phyloP scores from a whole-genome alignment of 148 eudicot species.

The Simmondsia chinensis region DNA sequence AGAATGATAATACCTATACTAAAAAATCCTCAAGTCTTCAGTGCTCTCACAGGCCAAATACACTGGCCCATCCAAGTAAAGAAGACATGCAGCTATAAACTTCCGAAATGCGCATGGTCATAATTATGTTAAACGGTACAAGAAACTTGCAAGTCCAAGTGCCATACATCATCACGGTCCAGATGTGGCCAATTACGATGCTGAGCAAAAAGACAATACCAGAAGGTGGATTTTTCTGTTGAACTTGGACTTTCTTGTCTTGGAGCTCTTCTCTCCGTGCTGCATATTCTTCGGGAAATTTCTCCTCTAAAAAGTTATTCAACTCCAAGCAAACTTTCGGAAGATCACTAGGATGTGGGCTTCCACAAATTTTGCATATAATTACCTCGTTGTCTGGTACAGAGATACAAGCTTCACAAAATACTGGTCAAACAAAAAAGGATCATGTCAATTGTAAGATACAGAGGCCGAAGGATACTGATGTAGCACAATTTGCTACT shows the following conservation, averaged over 20 bases:
- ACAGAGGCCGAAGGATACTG: neutral
- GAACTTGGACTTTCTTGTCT: conserved; percentile 22
- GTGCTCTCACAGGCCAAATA: too few relatives aligned
- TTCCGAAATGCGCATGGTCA: too few relatives aligned
- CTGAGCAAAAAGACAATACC: conserved; percentile 20
- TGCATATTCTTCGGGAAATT: conserved; percentile 42
- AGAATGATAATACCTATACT: too few relatives aligned
- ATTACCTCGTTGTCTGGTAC: conserved; percentile 34
- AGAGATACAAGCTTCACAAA: conserved; percentile 53
- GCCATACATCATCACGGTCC: too few relatives aligned
- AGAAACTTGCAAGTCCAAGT: too few relatives aligned
- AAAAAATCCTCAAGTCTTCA: too few relatives aligned
- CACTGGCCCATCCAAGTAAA: too few relatives aligned
- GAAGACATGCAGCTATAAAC: too few relatives aligned
- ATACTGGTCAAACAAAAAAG: conserved; percentile 23
- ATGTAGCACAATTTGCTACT: too few relatives aligned
- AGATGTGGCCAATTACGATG: too few relatives aligned
- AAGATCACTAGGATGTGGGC: conserved; percentile 44
- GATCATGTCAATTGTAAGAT: neutral
- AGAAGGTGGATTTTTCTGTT: conserved; percentile 22
- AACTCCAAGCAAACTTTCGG: conserved; percentile 69
- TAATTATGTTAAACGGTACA: too few relatives aligned
- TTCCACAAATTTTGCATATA: conserved; percentile 54
- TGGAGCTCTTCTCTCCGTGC: conserved; percentile 27
- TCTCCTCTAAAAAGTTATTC: conserved; percentile 54